Percentiles rank a stretch among this genome's conserved stretches.
These are phyloP conservation scores for Colletotrichum sublineola DNA, from an alignment of 2,329 filamentous ascomycete species.

Conservation along the genomic window DNA sequence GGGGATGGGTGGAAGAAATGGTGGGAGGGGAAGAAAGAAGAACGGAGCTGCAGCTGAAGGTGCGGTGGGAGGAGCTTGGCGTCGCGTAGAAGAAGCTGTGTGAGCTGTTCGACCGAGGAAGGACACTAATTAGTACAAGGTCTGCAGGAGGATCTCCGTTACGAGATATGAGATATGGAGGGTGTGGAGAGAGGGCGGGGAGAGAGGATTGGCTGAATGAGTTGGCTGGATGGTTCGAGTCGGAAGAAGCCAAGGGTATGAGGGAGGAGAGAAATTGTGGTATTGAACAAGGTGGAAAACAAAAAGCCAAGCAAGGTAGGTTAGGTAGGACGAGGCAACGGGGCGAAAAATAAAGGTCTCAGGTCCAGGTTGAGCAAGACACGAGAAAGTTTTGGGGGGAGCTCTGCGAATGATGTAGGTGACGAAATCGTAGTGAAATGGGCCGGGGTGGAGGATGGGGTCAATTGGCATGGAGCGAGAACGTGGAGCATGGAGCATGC, in stretches of 20 bases:
- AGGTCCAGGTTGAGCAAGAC: neutral
- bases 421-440: conserved; percentile 42
- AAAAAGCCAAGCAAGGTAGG: neutral
- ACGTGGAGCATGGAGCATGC: conserved; percentile 25
- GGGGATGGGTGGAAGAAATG: conserved; percentile 48
- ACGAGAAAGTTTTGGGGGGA: conserved; percentile 21
- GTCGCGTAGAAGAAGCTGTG: conserved; percentile 66
- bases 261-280: conserved; percentile 1
- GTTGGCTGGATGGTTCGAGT: neutral
- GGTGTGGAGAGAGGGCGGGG: conserved; percentile 46
- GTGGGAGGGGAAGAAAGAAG: conserved; percentile 45
- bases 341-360: conserved; percentile 3
- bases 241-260: neutral
- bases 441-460: conserved; percentile 23
- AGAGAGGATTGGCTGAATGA: neutral
- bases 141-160: conserved; percentile 34
- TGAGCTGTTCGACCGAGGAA: conserved; percentile 55
- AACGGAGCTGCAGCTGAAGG: conserved; percentile 47
- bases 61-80: conserved; percentile 54
- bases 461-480: conserved; percentile 38
- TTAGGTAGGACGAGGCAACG: neutral
- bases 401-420: conserved; percentile 40
- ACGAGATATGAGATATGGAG: neutral
- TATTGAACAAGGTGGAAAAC: conserved; percentile 7
- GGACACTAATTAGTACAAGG: conserved; percentile 41